These are phyloP conservation scores for Backusella psychrophila DNA, from an alignment of 192 early-diverging fungal species.

Conservation along the genomic window DNA sequence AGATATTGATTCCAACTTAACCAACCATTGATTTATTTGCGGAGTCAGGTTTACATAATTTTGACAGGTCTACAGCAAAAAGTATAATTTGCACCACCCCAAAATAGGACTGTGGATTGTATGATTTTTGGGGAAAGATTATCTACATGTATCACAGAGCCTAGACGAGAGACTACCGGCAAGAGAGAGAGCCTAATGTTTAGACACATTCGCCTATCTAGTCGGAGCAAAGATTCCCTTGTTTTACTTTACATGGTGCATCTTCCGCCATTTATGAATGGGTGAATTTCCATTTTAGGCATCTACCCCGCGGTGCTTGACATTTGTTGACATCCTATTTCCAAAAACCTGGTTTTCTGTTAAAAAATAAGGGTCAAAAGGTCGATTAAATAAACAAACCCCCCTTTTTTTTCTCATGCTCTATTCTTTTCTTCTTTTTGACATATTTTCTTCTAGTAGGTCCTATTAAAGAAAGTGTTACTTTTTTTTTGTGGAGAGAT, in stretches of 20 bases:
- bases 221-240: neutral
- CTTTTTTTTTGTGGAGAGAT: neutral
- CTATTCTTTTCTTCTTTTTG: neutral
- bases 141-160: neutral
- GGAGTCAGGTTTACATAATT: slow-evolving; percentile 4
- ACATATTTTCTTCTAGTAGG: neutral
- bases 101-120: neutral
- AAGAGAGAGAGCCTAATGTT: neutral
- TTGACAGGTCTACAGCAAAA: neutral
- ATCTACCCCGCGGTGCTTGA: neutral
- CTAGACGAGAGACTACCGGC: neutral
- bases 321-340: neutral
- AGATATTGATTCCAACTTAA: slow-evolving; percentile 2
- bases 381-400: neutral
- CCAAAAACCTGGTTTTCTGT: neutral
- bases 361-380: neutral
- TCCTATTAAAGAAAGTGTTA: neutral
- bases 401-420: neutral
- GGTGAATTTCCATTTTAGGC: neutral
- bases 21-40: neutral
- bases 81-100: neutral
- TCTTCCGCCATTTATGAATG: neutral
- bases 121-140: neutral
- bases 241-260: neutral
- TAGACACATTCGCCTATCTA: neutral